Evolutionary conservation across 805 yeast genomes (phyloP).

Genomic region (Candida maesae): DNA sequence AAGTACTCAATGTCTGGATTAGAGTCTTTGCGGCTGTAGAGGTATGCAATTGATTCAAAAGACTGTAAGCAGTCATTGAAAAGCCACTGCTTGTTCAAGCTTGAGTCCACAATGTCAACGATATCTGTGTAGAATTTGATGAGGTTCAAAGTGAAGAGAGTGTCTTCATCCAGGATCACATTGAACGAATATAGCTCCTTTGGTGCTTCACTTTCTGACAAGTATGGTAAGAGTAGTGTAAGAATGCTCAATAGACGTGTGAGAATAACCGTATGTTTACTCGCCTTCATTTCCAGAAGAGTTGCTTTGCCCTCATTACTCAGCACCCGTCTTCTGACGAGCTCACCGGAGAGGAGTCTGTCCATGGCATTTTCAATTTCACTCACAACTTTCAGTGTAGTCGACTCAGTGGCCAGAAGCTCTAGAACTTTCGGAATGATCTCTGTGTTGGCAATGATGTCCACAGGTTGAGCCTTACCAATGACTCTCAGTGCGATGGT

Average conservation of each 20-base stretch:
- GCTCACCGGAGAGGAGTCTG: slow-evolving; percentile 14
- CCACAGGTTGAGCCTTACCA: slow-evolving; percentile 22
- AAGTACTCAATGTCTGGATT: slow-evolving; percentile 16
- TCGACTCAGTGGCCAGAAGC: slow-evolving; percentile 2
- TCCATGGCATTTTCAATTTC: slow-evolving; percentile 20
- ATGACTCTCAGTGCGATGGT: slow-evolving; percentile 20
- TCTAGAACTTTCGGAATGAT: slow-evolving; percentile 15
- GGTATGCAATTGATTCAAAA: slow-evolving; percentile 11
- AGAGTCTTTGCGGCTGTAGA: slow-evolving; percentile 12
- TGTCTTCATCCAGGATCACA: slow-evolving; percentile 12
- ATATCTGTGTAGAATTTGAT: slow-evolving; percentile 21
- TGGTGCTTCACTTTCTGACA: slow-evolving; percentile 17
- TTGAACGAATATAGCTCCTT: slow-evolving; percentile 10
- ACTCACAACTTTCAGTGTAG: slow-evolving; percentile 15
- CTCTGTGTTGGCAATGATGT: slow-evolving; percentile 23
- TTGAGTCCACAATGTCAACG: slow-evolving; percentile 13
- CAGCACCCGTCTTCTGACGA: slow-evolving; percentile 21
- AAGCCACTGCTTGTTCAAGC: slow-evolving; percentile 19
- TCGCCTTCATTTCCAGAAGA: slow-evolving; percentile 11
- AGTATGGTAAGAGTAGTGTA: slow-evolving; percentile 12
- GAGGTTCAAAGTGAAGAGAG: slow-evolving; percentile 13
- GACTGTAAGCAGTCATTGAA: slow-evolving; percentile 8
- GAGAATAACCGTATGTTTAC: slow-evolving; percentile 3
- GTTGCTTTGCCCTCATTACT: slow-evolving; percentile 9
- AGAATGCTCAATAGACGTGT: slow-evolving; percentile 17